These are phyloP conservation scores for Solanum chaucha DNA, from an alignment of 257 asterid genomes.

Conservation along the genomic window DNA sequence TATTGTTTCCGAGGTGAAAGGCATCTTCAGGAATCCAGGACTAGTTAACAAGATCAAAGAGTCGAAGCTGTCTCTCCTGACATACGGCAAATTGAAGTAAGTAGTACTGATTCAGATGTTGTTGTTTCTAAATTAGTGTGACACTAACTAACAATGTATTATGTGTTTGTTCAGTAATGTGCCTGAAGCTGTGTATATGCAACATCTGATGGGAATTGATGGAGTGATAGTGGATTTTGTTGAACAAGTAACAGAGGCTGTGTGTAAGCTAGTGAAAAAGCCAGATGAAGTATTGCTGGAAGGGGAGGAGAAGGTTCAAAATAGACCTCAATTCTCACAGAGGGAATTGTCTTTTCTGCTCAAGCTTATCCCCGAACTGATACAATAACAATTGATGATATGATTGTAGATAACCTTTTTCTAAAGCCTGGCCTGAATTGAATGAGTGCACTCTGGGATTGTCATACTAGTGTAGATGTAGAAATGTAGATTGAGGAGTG, in stretches of 20 bases:
- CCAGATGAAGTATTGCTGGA: constrained; percentile 1
- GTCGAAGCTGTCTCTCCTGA: constrained; percentile 49
- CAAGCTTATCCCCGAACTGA: constrained; percentile 71
- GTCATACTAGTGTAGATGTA: neutral
- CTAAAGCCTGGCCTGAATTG: neutral
- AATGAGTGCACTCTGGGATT: neutral
- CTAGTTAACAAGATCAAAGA: constrained; percentile 74
- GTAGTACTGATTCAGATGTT: neutral
- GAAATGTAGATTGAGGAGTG: neutral
- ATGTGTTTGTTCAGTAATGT: constrained; percentile 36
- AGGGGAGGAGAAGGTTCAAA: constrained; percentile 21
- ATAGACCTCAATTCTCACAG: constrained; percentile 61
- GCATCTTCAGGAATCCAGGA: constrained; percentile 63
- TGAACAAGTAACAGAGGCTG: constrained; percentile 53
- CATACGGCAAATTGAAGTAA: constrained; percentile 88
- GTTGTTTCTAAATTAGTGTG: neutral
- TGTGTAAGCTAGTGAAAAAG: constrained; percentile 39
- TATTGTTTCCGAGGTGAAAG: constrained; percentile 78
- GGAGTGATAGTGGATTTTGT: constrained; percentile 92
- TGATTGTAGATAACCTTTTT: neutral
- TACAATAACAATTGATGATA: constrained; percentile 19
- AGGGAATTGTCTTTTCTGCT: constrained; percentile 75
- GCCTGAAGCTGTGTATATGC: constrained; percentile 79
- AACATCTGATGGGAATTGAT: constrained; percentile 83
- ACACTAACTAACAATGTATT: neutral